Conservation (phyloP, 331 rosid species). For the Malus hybrid region DNA sequence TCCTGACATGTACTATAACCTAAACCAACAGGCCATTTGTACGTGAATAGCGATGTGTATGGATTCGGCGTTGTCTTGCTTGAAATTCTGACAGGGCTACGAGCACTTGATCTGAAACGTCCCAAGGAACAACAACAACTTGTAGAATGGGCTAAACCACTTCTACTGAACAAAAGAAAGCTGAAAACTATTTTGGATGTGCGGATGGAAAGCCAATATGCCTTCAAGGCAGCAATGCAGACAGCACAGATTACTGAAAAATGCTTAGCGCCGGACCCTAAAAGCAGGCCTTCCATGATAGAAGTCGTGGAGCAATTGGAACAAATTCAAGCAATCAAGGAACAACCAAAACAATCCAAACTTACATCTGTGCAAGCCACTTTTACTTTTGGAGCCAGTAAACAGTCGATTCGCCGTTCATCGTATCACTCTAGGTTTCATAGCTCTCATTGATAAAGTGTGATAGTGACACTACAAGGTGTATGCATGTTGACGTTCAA, state of each 20-base stretch:
- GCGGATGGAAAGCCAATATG: slow-evolving; percentile 59
- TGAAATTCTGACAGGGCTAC: slow-evolving; percentile 67
- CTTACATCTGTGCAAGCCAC: slow-evolving; percentile 2
- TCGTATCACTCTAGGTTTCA: slow-evolving; percentile 7
- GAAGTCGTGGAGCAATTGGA: slow-evolving; percentile 58
- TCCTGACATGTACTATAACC: background rate
- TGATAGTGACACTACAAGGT: background rate
- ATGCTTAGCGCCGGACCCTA: slow-evolving; percentile 53
- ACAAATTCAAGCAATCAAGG: slow-evolving; percentile 32
- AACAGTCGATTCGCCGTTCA: slow-evolving; percentile 6
- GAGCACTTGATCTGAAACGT: slow-evolving; percentile 48
- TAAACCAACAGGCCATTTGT: slow-evolving; percentile 65
- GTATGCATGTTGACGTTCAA: background rate
- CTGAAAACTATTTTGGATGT: slow-evolving; percentile 48
- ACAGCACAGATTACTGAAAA: slow-evolving; percentile 52
- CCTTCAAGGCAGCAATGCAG: slow-evolving; percentile 43
- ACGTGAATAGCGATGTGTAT: slow-evolving; percentile 85
- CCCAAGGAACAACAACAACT: slow-evolving; percentile 46
- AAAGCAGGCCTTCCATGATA: slow-evolving; percentile 68
- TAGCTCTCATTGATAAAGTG: background rate
- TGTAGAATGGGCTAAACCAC: slow-evolving; percentile 67
- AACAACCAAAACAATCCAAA: slow-evolving; percentile 23
- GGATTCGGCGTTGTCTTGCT: slow-evolving; percentile 90
- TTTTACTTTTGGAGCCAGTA: background rate
- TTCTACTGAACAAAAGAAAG: slow-evolving; percentile 36